phyloP scores from a whole-genome alignment of 345 rosid genomes.

The Citrus cavaleriei region DNA sequence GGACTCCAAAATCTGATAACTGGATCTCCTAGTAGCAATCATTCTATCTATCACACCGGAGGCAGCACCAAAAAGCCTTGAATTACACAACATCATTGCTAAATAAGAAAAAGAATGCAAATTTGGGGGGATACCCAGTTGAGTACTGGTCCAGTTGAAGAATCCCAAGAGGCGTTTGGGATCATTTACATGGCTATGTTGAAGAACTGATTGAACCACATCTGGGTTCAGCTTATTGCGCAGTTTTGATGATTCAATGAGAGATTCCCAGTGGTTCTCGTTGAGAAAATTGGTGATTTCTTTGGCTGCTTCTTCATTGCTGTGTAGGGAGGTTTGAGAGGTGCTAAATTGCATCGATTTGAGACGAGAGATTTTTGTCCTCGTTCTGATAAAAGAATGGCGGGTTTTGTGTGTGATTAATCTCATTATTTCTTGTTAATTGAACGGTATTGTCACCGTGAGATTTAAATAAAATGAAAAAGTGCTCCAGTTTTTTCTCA shows the following conservation, averaged over 20 bases:
- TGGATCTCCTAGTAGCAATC: conserved; percentile 39
- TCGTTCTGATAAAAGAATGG: neutral
- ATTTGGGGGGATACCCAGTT: conserved; percentile 32
- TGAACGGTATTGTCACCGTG: neutral
- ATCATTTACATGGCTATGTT: conserved; percentile 38
- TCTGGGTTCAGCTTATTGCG: conserved; percentile 48
- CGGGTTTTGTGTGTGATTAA: neutral
- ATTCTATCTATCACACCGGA: conserved; percentile 33
- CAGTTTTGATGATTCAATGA: conserved; percentile 37
- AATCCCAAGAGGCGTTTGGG: conserved; percentile 54
- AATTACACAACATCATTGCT: conserved; percentile 47
- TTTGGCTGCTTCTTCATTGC: conserved; percentile 20
- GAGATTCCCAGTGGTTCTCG: conserved; percentile 43
- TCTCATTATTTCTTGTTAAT: neutral
- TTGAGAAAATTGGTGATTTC: conserved; percentile 47
- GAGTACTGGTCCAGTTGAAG: conserved; percentile 54
- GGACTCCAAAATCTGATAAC: conserved; percentile 45
- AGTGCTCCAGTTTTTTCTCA: neutral
- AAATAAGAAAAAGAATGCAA: conserved; percentile 52
- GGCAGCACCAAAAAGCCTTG: conserved; percentile 40
- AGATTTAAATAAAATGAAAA: neutral
- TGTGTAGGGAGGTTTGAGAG: conserved; percentile 1
- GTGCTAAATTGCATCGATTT: conserved; percentile 25
- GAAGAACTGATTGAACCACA: conserved; percentile 55
- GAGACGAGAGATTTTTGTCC: neutral